Percentiles rank a stretch among this genome's conserved stretches.
These are phyloP conservation scores for Pogostemon cablin DNA, from an alignment of 257 asterid species.

Conservation along the genomic window DNA sequence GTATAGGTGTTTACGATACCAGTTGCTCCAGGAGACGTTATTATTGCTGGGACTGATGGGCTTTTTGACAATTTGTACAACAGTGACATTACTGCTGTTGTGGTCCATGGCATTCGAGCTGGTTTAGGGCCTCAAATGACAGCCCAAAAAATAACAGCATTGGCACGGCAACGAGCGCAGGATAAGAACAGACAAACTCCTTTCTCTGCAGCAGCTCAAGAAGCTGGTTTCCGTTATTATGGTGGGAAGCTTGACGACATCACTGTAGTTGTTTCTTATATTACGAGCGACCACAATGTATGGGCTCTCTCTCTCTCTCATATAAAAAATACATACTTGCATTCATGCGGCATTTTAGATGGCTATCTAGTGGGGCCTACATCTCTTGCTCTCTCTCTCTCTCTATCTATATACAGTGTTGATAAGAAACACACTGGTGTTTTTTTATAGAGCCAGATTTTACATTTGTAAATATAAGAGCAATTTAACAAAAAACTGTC, in stretches of 20 bases:
- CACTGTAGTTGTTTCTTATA: slow-evolving; percentile 85
- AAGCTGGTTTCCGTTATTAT: slow-evolving; percentile 87
- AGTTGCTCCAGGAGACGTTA: slow-evolving; percentile 94
- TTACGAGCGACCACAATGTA: slow-evolving; percentile 70
- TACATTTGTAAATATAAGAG: too few relatives aligned
- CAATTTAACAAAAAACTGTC: too few relatives aligned
- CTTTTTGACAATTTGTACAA: slow-evolving; percentile 94
- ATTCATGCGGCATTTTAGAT: background rate
- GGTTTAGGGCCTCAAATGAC: slow-evolving; percentile 90
- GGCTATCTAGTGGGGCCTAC: background rate
- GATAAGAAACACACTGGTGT: too few relatives aligned
- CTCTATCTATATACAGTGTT: too few relatives aligned
- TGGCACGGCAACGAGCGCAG: slow-evolving; percentile 88
- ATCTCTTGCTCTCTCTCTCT: background rate
- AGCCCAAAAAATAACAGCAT: slow-evolving; percentile 88
- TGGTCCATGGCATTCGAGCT: slow-evolving; percentile 85
- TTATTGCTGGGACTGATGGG: slow-evolving; percentile 96
- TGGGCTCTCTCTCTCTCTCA: slow-evolving; percentile 32
- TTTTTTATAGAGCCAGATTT: too few relatives aligned
- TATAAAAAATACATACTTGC: background rate
- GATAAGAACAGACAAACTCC: slow-evolving; percentile 94
- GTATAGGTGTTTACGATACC: slow-evolving; percentile 78
- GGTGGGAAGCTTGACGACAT: slow-evolving; percentile 98
- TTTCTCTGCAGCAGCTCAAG: slow-evolving; percentile 95
- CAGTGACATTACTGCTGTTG: slow-evolving; percentile 79